Conservation (phyloP, 1,284 basidiomycete species). For the Leucoagaricus sp. region DNA sequence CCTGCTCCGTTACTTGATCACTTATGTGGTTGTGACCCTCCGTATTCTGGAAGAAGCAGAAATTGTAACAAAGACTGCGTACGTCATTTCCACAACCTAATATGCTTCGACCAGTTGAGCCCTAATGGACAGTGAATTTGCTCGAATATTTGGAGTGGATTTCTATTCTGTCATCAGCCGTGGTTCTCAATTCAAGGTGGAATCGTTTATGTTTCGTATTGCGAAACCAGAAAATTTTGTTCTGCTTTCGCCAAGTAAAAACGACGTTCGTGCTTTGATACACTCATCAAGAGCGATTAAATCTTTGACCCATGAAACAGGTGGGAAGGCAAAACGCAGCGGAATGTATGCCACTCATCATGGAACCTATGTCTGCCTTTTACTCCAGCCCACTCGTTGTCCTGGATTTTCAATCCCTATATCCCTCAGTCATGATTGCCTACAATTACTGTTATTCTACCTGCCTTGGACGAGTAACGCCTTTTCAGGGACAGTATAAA, state of each 20-base stretch:
- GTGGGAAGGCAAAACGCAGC: slow-evolving; percentile 97
- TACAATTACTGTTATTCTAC: slow-evolving; percentile 98
- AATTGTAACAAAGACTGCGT: slow-evolving; percentile 88
- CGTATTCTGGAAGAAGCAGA: slow-evolving; percentile 82
- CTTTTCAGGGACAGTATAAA: slow-evolving; percentile 88
- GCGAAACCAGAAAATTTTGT: slow-evolving; percentile 97
- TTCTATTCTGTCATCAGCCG: slow-evolving; percentile 95
- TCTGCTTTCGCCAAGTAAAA: slow-evolving; percentile 82
- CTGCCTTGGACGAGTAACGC: slow-evolving; percentile 85
- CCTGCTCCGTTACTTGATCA: slow-evolving; percentile 65
- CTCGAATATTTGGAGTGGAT: slow-evolving; percentile 95
- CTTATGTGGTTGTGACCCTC: slow-evolving; percentile 67
- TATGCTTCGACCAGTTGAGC: too few relatives aligned
- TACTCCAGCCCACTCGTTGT: slow-evolving; percentile 92
- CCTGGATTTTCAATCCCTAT: slow-evolving; percentile 94
- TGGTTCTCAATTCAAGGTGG: slow-evolving; percentile 98
- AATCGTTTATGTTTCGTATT: slow-evolving; percentile 97
- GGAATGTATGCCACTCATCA: slow-evolving; percentile 91
- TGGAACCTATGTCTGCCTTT: slow-evolving; percentile 93
- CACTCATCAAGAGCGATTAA: too few relatives aligned
- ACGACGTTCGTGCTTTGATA: slow-evolving; percentile 57
- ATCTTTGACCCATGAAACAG: slow-evolving; percentile 39
- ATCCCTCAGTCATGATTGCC: slow-evolving; percentile 97
- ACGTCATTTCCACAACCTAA: slow-evolving; percentile 31
- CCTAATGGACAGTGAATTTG: slow-evolving; percentile 93